A percentile compares a stretch with the other conserved stretches of the same genome.
Evolutionary conservation across 192 early-diverging fungal genomes (phyloP).

Genomic region (Coemansia sp.): DNA sequence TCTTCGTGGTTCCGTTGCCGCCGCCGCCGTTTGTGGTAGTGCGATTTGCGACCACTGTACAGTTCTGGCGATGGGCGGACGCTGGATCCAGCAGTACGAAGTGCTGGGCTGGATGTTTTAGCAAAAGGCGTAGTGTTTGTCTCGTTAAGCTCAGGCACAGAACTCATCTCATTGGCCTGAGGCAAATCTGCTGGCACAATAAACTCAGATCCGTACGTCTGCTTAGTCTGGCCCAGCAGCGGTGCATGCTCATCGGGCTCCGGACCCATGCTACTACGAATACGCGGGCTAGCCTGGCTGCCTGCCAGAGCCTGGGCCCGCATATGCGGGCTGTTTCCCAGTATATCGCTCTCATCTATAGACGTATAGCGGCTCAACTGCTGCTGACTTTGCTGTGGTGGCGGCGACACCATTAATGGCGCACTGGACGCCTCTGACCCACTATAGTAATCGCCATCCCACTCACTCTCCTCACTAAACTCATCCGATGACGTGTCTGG

Average conservation of each 20-base stretch:
- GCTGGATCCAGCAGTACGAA: background rate
- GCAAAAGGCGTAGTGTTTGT: no score
- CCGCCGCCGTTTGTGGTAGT: background rate
- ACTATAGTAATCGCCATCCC: slow-evolving; percentile 38
- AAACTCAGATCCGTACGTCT: slow-evolving; percentile 19
- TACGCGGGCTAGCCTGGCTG: slow-evolving; percentile 11
- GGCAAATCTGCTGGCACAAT: slow-evolving; percentile 38
- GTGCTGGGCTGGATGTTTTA: background rate
- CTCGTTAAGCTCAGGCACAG: no score
- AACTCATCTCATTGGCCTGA: background rate
- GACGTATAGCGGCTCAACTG: background rate
- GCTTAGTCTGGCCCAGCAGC: slow-evolving; percentile 16
- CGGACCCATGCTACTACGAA: slow-evolving; percentile 10
- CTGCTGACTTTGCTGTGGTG: background rate
- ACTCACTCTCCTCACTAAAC: slow-evolving; percentile 22
- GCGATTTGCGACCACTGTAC: background rate
- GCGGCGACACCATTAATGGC: background rate
- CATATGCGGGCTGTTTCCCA: background rate
- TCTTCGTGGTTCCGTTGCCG: slow-evolving; percentile 43
- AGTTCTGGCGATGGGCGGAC: background rate
- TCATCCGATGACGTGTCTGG: slow-evolving; percentile 42
- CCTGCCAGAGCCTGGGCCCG: background rate
- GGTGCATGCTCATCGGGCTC: slow-evolving; percentile 30
- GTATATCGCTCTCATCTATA: background rate
- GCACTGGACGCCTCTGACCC: slow-evolving; percentile 10